phyloP scores from a whole-genome alignment of 345 rosid species.

The Sisymbrium altissimum region DNA sequence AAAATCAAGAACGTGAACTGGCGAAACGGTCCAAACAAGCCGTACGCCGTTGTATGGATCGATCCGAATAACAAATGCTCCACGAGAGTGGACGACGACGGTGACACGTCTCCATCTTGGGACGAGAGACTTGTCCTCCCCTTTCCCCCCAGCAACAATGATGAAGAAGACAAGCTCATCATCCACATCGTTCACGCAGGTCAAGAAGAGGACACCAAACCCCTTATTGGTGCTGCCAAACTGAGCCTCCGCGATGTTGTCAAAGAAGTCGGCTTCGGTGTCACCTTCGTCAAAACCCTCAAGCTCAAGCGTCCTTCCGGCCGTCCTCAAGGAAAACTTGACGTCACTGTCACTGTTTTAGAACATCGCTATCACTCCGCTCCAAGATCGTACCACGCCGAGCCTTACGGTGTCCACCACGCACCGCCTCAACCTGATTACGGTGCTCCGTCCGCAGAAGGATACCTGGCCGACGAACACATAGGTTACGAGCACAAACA shows the following conservation, averaged over 20 bases:
- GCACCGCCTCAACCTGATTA: conserved; percentile 35
- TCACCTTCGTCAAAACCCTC: conserved; percentile 33
- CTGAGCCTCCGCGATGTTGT: conserved; percentile 58
- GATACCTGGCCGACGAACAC: background rate
- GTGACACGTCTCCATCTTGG: conserved; percentile 63
- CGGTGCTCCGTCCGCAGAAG: conserved; percentile 7
- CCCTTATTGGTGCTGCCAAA: conserved; percentile 66
- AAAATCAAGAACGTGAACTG: conserved; percentile 72
- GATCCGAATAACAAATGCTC: conserved; percentile 51
- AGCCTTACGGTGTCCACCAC: conserved; percentile 18
- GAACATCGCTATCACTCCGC: conserved; percentile 32
- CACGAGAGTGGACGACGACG: conserved; percentile 56
- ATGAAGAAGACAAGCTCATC: conserved; percentile 34
- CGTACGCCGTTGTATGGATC: conserved; percentile 72
- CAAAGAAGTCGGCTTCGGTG: conserved; percentile 52
- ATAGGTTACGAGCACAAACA: conserved; percentile 27
- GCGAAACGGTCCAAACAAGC: conserved; percentile 60
- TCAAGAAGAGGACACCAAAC: conserved; percentile 59
- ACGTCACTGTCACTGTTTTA: conserved; percentile 44
- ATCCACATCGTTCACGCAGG: conserved; percentile 75
- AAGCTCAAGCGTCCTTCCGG: conserved; percentile 83
- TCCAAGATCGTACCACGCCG: conserved; percentile 6
- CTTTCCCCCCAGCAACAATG: conserved; percentile 27
- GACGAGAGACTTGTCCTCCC: conserved; percentile 48
- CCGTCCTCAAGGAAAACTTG: conserved; percentile 79